These are phyloP conservation scores for Chaetomiaceae sp. DNA, from an alignment of 2,329 filamentous ascomycete genomes.

Conservation along the genomic window DNA sequence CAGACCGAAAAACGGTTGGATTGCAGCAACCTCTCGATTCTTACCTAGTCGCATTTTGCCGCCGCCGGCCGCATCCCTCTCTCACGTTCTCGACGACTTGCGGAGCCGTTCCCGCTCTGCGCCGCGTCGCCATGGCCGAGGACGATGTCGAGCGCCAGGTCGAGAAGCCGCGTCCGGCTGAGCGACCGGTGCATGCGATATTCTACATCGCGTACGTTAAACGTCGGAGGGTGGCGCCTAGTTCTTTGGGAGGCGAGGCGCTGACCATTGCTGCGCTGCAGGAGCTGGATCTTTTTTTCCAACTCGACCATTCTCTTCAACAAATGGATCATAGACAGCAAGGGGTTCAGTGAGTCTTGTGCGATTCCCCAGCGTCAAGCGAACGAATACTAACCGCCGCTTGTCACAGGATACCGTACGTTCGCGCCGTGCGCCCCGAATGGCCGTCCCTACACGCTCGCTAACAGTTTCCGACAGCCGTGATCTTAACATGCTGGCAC, in stretches of 20 bases:
- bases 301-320: slow-evolving; percentile 86
- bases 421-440: slow-evolving; percentile 10
- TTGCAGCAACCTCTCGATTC: not conserved
- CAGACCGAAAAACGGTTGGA: no score
- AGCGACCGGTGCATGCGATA: slow-evolving; percentile 29
- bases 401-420: slow-evolving; percentile 39
- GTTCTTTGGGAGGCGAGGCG: not conserved
- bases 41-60: not conserved
- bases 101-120: not conserved
- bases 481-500: slow-evolving; percentile 92
- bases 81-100: not conserved
- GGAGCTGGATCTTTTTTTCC: slow-evolving; percentile 77
- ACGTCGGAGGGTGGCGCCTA: no score
- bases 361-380: not conserved
- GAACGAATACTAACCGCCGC: slow-evolving; percentile 17
- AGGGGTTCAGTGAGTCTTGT: slow-evolving; percentile 62
- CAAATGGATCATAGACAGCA: slow-evolving; percentile 76
- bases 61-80: not conserved
- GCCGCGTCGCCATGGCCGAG: slow-evolving; percentile 15
- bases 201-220: slow-evolving; percentile 32
- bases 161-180: slow-evolving; percentile 27
- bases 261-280: slow-evolving; percentile 22
- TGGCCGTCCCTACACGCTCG: not conserved
- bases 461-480: slow-evolving; percentile 30
- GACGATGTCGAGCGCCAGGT: slow-evolving; percentile 20